A percentile compares a stretch with the other conserved stretches of the same genome.
These are phyloP conservation scores for Protomyces inundatus DNA, from an alignment of 1,139 yeast genomes.

Conservation along the genomic window DNA sequence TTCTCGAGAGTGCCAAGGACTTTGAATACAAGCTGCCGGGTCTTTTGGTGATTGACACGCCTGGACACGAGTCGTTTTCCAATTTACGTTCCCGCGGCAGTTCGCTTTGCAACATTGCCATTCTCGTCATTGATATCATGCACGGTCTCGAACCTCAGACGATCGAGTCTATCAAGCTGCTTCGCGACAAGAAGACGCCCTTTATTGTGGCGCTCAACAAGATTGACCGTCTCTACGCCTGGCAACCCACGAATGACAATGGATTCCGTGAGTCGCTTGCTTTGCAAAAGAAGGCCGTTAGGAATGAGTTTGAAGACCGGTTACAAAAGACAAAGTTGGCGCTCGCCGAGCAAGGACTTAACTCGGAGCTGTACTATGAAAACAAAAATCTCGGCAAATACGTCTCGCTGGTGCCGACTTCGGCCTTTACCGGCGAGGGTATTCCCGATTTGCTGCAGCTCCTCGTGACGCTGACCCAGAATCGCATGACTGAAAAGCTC, in stretches of 20 bases:
- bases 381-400: constrained; percentile 88
- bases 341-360: constrained; percentile 95
- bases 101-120: constrained; percentile 96
- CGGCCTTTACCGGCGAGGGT: constrained; percentile 99
- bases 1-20: constrained; percentile 82
- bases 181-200: constrained; percentile 96
- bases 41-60: constrained; percentile 90
- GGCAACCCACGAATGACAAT: constrained; percentile 86
- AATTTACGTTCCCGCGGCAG: constrained; percentile 98
- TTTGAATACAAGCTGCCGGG: constrained; percentile 90
- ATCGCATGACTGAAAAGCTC: constrained; percentile 97
- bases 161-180: constrained; percentile 80
- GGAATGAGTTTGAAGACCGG: constrained; percentile 86
- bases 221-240: constrained; percentile 91
- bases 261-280: constrained; percentile 92
- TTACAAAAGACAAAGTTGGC: constrained; percentile 81
- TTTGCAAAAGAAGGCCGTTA: constrained; percentile 75
- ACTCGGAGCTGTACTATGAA: constrained; percentile 91
- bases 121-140: constrained; percentile 95
- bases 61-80: constrained; percentile 99
- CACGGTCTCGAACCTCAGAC: constrained; percentile 99
- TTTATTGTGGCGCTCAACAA: constrained; percentile 94
- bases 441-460: constrained; percentile 97
- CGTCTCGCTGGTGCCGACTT: constrained; percentile 95
- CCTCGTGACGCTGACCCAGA: constrained; percentile 88